Evolutionary conservation across 1,284 basidiomycete species (phyloP).

Genomic region (Flammula alnicola): DNA sequence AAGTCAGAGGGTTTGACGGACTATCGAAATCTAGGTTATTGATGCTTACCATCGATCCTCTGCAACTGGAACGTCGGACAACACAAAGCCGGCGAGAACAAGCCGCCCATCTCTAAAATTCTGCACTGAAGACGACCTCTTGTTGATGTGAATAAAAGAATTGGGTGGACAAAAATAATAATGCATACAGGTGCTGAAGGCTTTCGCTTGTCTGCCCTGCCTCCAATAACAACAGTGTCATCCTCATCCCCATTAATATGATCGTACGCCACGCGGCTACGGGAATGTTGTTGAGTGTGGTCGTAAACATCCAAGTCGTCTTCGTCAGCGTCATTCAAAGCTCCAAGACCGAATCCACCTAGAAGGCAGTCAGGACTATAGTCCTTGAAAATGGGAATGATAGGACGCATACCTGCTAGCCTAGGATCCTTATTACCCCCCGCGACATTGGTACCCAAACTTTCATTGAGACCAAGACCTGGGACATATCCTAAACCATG

Average conservation of each 20-base stretch:
- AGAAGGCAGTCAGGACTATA: background rate
- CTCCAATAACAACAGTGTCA: slow-evolving; percentile 50
- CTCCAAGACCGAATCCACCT: slow-evolving; percentile 88
- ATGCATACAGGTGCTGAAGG: slow-evolving; percentile 28
- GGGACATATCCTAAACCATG: slow-evolving; percentile 83
- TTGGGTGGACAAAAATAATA: slow-evolving; percentile 1
- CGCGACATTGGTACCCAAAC: slow-evolving; percentile 42
- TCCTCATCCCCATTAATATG: slow-evolving; percentile 64
- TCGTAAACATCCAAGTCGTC: slow-evolving; percentile 91
- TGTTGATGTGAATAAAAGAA: slow-evolving; percentile 34
- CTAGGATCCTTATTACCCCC: slow-evolving; percentile 49
- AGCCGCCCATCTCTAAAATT: slow-evolving; percentile 76
- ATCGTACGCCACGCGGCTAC: slow-evolving; percentile 74
- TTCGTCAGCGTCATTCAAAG: slow-evolving; percentile 85
- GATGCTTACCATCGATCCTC: slow-evolving; percentile 74
- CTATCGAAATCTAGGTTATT: slow-evolving; percentile 1
- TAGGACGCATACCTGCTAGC: slow-evolving; percentile 57
- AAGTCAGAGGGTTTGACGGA: slow-evolving; percentile 4
- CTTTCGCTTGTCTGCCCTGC: slow-evolving; percentile 24
- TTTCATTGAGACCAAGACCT: slow-evolving; percentile 68
- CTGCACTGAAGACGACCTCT: slow-evolving; percentile 37
- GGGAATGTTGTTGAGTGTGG: slow-evolving; percentile 37
- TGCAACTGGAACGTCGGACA: slow-evolving; percentile 69
- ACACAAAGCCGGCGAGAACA: slow-evolving; percentile 76
- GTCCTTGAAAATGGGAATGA: too few relatives aligned